phyloP scores from a whole-genome alignment of 768 basidiomycete species.

The Strobilomyces echinocephalus region DNA sequence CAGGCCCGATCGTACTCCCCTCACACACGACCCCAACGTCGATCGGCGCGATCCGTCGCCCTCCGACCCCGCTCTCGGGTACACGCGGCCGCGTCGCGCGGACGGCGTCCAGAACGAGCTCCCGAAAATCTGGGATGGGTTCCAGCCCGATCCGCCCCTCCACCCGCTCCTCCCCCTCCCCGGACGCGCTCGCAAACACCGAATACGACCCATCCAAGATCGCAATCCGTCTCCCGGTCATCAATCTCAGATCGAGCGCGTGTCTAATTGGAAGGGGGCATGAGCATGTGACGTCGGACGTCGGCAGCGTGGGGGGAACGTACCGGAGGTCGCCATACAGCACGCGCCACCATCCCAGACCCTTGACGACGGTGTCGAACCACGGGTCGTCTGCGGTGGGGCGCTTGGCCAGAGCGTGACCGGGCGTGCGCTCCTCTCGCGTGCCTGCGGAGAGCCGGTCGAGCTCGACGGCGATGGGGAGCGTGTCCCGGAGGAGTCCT shows the following conservation, averaged over 20 bases:
- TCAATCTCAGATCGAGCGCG: conserved; percentile 75
- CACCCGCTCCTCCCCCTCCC: no score
- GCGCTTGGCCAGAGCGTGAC: conserved; percentile 16
- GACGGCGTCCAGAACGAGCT: conserved; percentile 49
- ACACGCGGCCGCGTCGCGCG: conserved; percentile 25
- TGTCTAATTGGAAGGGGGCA: conserved; percentile 39
- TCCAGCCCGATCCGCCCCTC: conserved; percentile 37
- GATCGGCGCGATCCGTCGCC: conserved; percentile 46
- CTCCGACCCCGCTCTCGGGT: conserved; percentile 9
- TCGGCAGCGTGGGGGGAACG: neutral
- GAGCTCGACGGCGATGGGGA: conserved; percentile 72
- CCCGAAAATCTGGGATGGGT: conserved; percentile 56
- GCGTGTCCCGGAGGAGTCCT: conserved; percentile 64
- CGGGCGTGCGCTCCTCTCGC: conserved; percentile 21
- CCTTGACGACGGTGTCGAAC: conserved; percentile 72
- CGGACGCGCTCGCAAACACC: conserved; percentile 32
- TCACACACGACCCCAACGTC: conserved; percentile 64
- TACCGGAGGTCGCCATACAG: conserved; percentile 67
- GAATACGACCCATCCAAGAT: conserved; percentile 74
- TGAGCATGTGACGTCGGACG: neutral
- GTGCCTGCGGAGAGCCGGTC: conserved; percentile 44
- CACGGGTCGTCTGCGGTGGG: conserved; percentile 20
- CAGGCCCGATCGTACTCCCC: conserved; percentile 38
- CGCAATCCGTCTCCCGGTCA: conserved; percentile 59
- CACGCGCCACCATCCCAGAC: conserved; percentile 77